Base-by-base conservation (phyloP, 495 filamentous ascomycete genomes). In the Penicillium malachiteum region DNA sequence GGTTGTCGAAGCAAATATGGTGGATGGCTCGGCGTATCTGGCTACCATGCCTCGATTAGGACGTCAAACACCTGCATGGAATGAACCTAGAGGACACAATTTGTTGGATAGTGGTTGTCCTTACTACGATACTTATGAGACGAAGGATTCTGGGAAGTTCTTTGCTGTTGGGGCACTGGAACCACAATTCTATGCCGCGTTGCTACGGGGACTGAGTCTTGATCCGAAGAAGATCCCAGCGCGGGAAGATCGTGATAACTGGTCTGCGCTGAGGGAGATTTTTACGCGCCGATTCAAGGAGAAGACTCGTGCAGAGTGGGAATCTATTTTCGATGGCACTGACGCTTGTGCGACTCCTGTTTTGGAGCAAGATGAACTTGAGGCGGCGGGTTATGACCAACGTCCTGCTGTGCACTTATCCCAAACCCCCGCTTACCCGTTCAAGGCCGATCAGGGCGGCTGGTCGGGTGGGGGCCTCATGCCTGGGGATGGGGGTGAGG, bases 1-100 rank as follows among this genome's bases (percentile, higher is more conserved):
- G 71, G 82, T 96, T 3, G 92, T 97, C 0, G 91, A 96, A 71
- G 90, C 87, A 3, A 96, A 96, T 71, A 97, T 97, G 92, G 92
- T 96, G 6, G 93, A 97, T 71, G 93, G 93, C 1, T 81, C 81
- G 17, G 82, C 83, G 8, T 92, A 91, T 64, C 69, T 97, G 11
- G 86, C 86, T 1, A 86, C 84, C 0, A 92, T 92, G 70, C 84
- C 87, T 34, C 74, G 93, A 50, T 78, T 94, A 30, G 71, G 71
- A 41, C 70, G 73, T 31, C 83, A 87, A 52, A 84, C 60, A 0
- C 75, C 81, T 1, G 54, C 81, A 6, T 92, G 91, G 76, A 60
- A 76, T 59, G 66, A 63, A 9, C 77, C 80, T 26, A 78, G 93
- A 37, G 93, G 93, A 0, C 71, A 81, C 60, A 96, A 96, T 67